These are phyloP conservation scores for Amborella trichopoda DNA, from an alignment of 164 flowering plant species.

Conservation along the genomic window DNA sequence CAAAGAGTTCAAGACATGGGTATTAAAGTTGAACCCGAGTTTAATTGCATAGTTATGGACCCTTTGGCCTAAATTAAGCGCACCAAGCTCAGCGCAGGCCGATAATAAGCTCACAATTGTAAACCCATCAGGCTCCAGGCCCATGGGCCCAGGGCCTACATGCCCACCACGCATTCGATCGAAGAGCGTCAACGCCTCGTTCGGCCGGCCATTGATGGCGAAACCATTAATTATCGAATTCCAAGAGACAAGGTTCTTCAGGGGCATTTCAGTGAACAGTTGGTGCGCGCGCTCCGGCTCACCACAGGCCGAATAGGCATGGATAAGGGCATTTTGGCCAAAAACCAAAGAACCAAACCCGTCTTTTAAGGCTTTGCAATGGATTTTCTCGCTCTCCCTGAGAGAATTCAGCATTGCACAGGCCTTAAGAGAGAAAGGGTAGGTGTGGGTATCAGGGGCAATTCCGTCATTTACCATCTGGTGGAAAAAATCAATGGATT, in stretches of 20 bases:
- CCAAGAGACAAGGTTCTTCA: slow-evolving; percentile 20
- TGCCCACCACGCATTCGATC: slow-evolving; percentile 12
- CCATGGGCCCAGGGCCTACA: slow-evolving; percentile 14
- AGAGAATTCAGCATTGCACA: slow-evolving; percentile 16
- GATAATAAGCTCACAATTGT: slow-evolving; percentile 23
- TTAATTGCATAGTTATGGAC: slow-evolving; percentile 20
- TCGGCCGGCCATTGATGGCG: slow-evolving; percentile 22
- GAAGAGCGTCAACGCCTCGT: slow-evolving; percentile 20
- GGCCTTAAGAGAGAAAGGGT: slow-evolving; percentile 27
- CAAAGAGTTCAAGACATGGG: slow-evolving; percentile 23
- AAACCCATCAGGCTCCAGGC: slow-evolving; percentile 23
- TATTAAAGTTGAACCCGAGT: slow-evolving; percentile 15
- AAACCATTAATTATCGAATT: slow-evolving; percentile 26
- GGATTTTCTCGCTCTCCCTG: slow-evolving; percentile 14
- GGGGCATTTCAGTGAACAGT: slow-evolving; percentile 17
- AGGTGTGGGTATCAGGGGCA: slow-evolving; percentile 24
- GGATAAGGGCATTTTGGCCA: slow-evolving; percentile 20
- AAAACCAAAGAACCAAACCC: slow-evolving; percentile 18
- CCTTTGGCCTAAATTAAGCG: slow-evolving; percentile 24
- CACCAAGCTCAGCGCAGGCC: slow-evolving; percentile 28
- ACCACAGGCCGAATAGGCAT: slow-evolving; percentile 20
- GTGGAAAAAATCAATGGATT: slow-evolving; percentile 12
- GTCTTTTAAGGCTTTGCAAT: slow-evolving; percentile 10
- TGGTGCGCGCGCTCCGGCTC: slow-evolving; percentile 16
- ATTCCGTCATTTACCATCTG: slow-evolving; percentile 12